Evolutionary conservation across 345 rosid genomes (phyloP), one percentile per base, ranked within the genome.

Genomic region (Brassica carinata): DNA sequence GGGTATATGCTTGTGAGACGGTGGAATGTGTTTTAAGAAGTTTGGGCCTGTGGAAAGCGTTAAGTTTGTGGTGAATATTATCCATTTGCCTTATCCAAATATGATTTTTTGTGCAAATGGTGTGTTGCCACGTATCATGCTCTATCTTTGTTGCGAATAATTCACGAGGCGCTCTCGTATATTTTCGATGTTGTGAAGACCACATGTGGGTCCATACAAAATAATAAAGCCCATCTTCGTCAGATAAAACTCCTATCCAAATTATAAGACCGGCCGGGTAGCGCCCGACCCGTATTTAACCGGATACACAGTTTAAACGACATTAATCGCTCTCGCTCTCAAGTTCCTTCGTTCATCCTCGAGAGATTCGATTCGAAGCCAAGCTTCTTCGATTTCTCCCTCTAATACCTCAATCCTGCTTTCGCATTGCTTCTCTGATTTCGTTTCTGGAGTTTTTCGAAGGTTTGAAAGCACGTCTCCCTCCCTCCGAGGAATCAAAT

Each of bases 81-180:
- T 84, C 82, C 81, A 77, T 71, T 86, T 79, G 26, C 66, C 86
- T 82, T 86, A 79, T 79, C 86, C 78, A 59, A 38, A 13, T 73
- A 8, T 62, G 77, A 79, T 71, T n/a, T 38, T 38, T 62, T 18
- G 7, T 43, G 33, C 85, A 70, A 82, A 84, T 86, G 64, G 64
- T 1, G 14, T 63, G 1, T 6, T 43, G 86, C 74, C 85, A 77
- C 85, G 86, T 84, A 76, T 70, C n/a, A 8, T 7, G 3, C 23
- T 82, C 36, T 82, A 82, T 82, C 85, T 79, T 63, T 53, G 70
- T 33, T 40, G 29, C 38, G 58, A 23, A 67, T 27, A 73, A 65
- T 29, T 29, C 31, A 4, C 31, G 31, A 29, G 31, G 31, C 31
- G 31, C 31, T 29, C 31, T 29, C 31, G 31, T 23, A 23, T 23